These are phyloP conservation scores for Daldinia sp. DNA, from an alignment of 2,329 filamentous ascomycete species.

Conservation along the genomic window DNA sequence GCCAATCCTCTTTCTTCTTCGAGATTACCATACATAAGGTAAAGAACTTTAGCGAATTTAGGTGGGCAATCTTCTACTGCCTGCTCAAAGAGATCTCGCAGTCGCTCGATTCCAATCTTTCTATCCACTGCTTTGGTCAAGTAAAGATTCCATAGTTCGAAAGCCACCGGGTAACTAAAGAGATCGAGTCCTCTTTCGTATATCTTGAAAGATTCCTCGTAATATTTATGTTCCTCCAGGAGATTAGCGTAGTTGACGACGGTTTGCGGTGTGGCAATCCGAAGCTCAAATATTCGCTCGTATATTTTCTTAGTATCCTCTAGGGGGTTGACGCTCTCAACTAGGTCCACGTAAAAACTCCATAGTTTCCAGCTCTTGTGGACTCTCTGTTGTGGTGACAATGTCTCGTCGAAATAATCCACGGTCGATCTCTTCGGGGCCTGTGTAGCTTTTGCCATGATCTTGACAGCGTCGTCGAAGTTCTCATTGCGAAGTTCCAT, in stretches of 20 bases:
- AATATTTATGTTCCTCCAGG: slow-evolving; percentile 92
- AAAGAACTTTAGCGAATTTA: slow-evolving; percentile 94
- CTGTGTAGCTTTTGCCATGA: slow-evolving; percentile 97
- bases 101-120: slow-evolving; percentile 91
- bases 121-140: slow-evolving; percentile 96
- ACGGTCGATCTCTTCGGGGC: slow-evolving; percentile 97
- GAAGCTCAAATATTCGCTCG: slow-evolving; percentile 96
- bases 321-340: slow-evolving; percentile 90
- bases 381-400: slow-evolving; percentile 93
- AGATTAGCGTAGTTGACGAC: slow-evolving; percentile 98
- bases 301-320: slow-evolving; percentile 95
- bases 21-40: slow-evolving; percentile 97
- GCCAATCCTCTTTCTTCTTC: slow-evolving; percentile 96
- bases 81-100: slow-evolving; percentile 96
- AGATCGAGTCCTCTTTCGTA: slow-evolving; percentile 96
- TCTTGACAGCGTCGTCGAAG: slow-evolving; percentile 90
- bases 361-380: slow-evolving; percentile 99
- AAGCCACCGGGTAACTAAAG: slow-evolving; percentile 98
- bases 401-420: slow-evolving; percentile 97
- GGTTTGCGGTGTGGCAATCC: slow-evolving; percentile 96
- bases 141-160: slow-evolving; percentile 98
- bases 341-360: slow-evolving; percentile 98
- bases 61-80: slow-evolving; percentile 93
- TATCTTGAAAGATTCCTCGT: slow-evolving; percentile 96
- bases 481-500: slow-evolving; percentile 97